Evolutionary conservation across 2,329 filamentous ascomycete species (phyloP).

Genomic region (Cladosporium sp.): DNA sequence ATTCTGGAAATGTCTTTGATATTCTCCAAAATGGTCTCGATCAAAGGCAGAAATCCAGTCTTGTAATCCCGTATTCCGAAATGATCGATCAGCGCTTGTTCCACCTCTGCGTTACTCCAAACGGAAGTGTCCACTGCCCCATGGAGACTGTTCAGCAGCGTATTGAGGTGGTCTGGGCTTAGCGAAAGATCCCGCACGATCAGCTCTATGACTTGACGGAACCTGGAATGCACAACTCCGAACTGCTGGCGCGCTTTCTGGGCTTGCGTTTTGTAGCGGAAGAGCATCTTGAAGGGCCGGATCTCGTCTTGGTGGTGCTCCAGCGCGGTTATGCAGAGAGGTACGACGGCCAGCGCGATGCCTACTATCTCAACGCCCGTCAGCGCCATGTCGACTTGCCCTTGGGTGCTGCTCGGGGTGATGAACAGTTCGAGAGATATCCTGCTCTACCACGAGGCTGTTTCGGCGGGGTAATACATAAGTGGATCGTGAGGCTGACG

Average conservation of each 20-base stretch:
- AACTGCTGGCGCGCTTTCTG: constrained; percentile 1
- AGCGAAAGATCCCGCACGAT: not conserved
- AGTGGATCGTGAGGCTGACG: not conserved
- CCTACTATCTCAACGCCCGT: constrained; percentile 8
- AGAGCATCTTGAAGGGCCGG: not conserved
- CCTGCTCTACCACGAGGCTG: not conserved
- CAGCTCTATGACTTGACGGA: not conserved
- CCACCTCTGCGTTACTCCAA: not conserved
- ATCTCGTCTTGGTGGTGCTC: constrained; percentile 2
- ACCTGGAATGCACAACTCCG: not conserved
- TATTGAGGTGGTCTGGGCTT: not conserved
- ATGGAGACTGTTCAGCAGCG: not conserved
- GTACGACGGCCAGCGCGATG: constrained; percentile 8
- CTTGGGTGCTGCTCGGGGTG: not conserved
- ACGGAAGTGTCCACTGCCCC: not conserved
- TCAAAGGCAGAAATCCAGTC: not conserved
- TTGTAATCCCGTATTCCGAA: not conserved
- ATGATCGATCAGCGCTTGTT: constrained; percentile 8
- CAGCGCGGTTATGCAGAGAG: not conserved
- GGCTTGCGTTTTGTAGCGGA: not conserved
- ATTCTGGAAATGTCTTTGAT: constrained; percentile 2
- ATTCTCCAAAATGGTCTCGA: not conserved
- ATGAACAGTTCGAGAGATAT: not conserved
- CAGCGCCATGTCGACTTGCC: not conserved
- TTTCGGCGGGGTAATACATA: not conserved